A percentile compares a stretch with the other conserved stretches of the same genome.
Evolutionary conservation across 306 rosid species (phyloP).

Genomic region (Lathyrus sativus): DNA sequence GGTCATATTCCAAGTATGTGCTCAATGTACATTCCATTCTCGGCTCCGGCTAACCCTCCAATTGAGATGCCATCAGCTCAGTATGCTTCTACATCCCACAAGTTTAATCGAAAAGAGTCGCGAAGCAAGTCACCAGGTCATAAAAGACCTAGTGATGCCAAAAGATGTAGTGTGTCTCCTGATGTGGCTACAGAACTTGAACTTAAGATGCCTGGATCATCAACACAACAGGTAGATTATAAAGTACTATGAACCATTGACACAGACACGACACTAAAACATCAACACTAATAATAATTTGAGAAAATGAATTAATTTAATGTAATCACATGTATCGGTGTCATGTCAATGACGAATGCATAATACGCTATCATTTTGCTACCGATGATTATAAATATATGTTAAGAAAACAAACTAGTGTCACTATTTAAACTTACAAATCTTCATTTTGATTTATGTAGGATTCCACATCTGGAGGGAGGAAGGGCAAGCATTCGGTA

Average conservation of each 20-base stretch:
- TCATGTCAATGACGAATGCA: background rate
- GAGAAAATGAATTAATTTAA: background rate
- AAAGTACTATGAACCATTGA: background rate
- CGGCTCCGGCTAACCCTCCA: constrained; percentile 58
- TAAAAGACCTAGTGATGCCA: constrained; percentile 48
- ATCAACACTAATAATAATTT: background rate
- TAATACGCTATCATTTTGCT: background rate
- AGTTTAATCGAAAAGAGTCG: constrained; percentile 59
- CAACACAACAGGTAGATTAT: constrained; percentile 64
- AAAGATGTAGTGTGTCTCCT: constrained; percentile 57
- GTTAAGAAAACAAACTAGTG: constrained; percentile 18
- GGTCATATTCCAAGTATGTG: constrained; percentile 62
- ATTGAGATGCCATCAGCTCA: constrained; percentile 31
- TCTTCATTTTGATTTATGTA: constrained; percentile 39
- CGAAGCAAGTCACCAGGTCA: constrained; percentile 57
- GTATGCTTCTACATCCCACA: constrained; percentile 53
- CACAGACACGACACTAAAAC: background rate
- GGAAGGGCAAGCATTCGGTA: constrained; percentile 67
- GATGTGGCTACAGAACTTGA: constrained; percentile 93
- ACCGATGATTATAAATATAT: background rate
- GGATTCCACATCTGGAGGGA: constrained; percentile 61
- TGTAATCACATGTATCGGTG: background rate
- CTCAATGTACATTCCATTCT: constrained; percentile 66
- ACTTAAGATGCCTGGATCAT: constrained; percentile 95
- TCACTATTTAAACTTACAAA: constrained; percentile 8